Evolutionary conservation across 495 filamentous ascomycete species (phyloP).

Genomic region (Penicillium paxilli): DNA sequence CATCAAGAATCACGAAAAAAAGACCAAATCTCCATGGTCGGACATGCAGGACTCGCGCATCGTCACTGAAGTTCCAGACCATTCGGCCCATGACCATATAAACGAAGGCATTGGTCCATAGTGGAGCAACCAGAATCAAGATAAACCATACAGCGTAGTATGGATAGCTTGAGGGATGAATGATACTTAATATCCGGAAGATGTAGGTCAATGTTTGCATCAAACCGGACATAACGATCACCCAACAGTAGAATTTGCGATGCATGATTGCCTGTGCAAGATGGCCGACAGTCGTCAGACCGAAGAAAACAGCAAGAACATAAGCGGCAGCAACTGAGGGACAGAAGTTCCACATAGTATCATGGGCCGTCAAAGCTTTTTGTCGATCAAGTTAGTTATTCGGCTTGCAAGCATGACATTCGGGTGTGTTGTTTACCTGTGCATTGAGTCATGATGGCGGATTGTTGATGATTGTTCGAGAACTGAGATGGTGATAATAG

Average conservation of each 20-base stretch:
- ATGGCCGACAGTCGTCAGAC: constrained; percentile 34
- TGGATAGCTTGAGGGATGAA: constrained; percentile 12
- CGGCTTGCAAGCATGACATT: no score
- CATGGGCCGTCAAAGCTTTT: neutral
- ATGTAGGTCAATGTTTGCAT: constrained; percentile 44
- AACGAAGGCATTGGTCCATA: constrained; percentile 21
- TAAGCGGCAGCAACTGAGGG: constrained; percentile 19
- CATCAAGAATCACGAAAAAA: constrained; percentile 16
- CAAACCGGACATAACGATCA: constrained; percentile 43
- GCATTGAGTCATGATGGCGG: constrained; percentile 1
- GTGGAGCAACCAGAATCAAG: constrained; percentile 24
- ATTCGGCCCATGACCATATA: constrained; percentile 24
- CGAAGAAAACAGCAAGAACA: constrained; percentile 40
- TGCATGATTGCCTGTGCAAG: constrained; percentile 39
- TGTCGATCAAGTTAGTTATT: neutral
- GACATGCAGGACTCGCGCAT: constrained; percentile 6
- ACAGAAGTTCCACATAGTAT: constrained; percentile 10
- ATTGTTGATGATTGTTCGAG: no score
- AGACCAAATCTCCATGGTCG: constrained; percentile 12
- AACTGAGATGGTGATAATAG: no score
- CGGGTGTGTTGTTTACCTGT: neutral
- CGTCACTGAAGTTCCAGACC: constrained; percentile 16
- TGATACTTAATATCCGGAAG: constrained; percentile 29
- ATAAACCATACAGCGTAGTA: constrained; percentile 31
- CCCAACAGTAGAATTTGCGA: constrained; percentile 50